phyloP scores from a whole-genome alignment of 129 eudicot genomes.

The Flaveria robusta region DNA sequence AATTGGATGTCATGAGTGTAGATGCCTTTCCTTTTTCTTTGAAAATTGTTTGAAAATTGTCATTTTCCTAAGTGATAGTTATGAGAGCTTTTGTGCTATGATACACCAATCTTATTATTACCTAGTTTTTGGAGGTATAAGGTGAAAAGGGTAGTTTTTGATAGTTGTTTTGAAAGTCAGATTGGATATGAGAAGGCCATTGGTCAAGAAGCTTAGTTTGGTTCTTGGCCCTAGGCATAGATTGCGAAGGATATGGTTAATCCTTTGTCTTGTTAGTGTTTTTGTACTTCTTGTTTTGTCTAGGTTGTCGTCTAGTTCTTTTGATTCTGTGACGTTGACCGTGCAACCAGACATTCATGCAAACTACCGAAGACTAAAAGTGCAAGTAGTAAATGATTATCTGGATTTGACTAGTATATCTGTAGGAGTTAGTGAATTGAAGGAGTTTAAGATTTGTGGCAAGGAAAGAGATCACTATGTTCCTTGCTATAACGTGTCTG shows the following conservation, averaged over 20 bases:
- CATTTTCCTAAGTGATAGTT: constrained; percentile 11
- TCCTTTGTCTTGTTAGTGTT: constrained; percentile 55
- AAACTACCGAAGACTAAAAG: constrained; percentile 73
- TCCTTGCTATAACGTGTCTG: constrained; percentile 86
- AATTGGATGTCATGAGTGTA: constrained; percentile 25
- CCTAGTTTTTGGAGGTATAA: too few relatives aligned
- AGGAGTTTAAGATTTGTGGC: constrained; percentile 68
- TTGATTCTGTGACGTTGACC: constrained; percentile 39
- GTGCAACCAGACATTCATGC: constrained; percentile 51
- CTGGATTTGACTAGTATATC: constrained; percentile 57
- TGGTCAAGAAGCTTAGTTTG: constrained; percentile 56
- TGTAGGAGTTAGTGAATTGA: constrained; percentile 39
- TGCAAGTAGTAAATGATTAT: constrained; percentile 71
- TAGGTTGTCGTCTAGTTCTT: constrained; percentile 48
- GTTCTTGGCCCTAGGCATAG: constrained; percentile 53
- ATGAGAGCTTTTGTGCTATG: not conserved
- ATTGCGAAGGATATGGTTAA: constrained; percentile 63
- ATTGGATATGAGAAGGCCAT: constrained; percentile 83
- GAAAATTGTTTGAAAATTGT: not conserved
- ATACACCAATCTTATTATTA: too few relatives aligned
- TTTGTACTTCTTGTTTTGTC: constrained; percentile 46
- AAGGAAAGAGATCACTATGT: constrained; percentile 82
- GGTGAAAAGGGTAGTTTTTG: too few relatives aligned
- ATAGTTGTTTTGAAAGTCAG: not conserved
- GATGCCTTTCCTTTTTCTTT: constrained; percentile 36